Percentiles rank a stretch among this genome's conserved stretches.
Conservation (phyloP, 2,329 filamentous ascomycete genomes). For the Amauroascus niger region DNA sequence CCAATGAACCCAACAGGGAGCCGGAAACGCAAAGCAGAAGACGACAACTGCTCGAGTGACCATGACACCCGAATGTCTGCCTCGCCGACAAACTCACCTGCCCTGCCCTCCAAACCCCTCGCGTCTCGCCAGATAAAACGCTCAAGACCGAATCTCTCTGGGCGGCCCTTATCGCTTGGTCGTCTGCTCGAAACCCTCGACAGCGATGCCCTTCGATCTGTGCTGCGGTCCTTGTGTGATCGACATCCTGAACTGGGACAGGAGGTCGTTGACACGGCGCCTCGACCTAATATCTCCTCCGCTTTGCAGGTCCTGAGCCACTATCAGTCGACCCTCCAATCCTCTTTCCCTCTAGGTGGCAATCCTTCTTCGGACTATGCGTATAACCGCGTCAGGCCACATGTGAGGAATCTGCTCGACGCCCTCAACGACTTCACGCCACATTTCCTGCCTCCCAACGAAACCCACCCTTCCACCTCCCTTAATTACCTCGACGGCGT, state of each 20-base stretch:
- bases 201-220: conserved; percentile 67
- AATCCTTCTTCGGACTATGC: conserved; percentile 82
- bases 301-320: conserved; percentile 70
- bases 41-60: conserved; percentile 45
- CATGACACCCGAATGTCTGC: conserved; percentile 79
- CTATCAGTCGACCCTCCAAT: conserved; percentile 69
- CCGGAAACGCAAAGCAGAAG: conserved; percentile 82
- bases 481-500: conserved; percentile 81
- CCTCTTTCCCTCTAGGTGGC: conserved; percentile 75
- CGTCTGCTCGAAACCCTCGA: conserved; percentile 92
- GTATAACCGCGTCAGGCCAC: conserved; percentile 82
- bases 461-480: conserved; percentile 71
- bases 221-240: conserved; percentile 86
- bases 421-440: conserved; percentile 90
- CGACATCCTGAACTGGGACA: conserved; percentile 75
- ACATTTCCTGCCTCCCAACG: conserved; percentile 86
- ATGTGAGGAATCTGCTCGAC: conserved; percentile 70
- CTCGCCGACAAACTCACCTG: conserved; percentile 74
- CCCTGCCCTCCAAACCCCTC: conserved; percentile 59
- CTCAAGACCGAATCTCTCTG: conserved; percentile 57
- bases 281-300: conserved; percentile 72
- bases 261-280: conserved; percentile 74
- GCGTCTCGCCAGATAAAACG: conserved; percentile 59
- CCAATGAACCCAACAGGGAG: conserved; percentile 34
- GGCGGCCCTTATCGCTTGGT: conserved; percentile 55